Base-by-base conservation (phyloP, 2,329 filamentous ascomycete genomes). In the Trichophyton rubrum region DNA sequence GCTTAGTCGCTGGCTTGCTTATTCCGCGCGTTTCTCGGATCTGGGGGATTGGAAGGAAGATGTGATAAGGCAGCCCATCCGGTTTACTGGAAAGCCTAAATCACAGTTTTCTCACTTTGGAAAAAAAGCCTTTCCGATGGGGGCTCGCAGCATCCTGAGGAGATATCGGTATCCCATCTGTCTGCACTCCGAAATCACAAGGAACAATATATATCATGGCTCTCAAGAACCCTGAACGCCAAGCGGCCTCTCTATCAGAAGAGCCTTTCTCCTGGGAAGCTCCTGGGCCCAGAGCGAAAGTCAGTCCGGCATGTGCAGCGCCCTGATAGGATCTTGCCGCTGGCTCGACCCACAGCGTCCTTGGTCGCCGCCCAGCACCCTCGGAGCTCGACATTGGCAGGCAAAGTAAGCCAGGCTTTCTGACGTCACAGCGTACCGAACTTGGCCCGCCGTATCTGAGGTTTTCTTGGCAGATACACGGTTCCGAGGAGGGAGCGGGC, bases 1-100 rank as follows among this genome's bases (percentile, higher is more conserved):
- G 20, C 41, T 58, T 27, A 5, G 35, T 40, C n/a, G 51, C 20
- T 27, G 9, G 30, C 7, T 59, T 57, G 57, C 51, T 59, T 59
- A 56, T 59, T 56, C 58, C 60, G 47, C 17, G 38, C 41, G 20
- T 8, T 40, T 41, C n/a, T 35, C 45, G 59, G 57, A 38, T 41
- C 41, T 20, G 33, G 41, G 53, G 20, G 49, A 38, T 7, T 30
- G 27, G 2, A 40, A 60, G 17, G 9, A 27, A 55, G n/a, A 27
- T 6, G 51, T 13, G 51, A 55, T 55, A 55, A 55, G 51, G 51
- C 51, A 55, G 27, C 17, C 20, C 33, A 55, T n/a, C 30, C n/a
- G 51, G 51, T 55, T 51, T 35, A 35, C 17, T 13, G 51, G n/a
- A 55, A 55, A 20, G 27, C 13, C 30, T 35, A 55, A 20, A 55